A percentile compares a stretch with the other conserved stretches of the same genome.
These are phyloP conservation scores for Aspergillus coremiiformis DNA, from an alignment of 495 filamentous ascomycete genomes.

Conservation along the genomic window DNA sequence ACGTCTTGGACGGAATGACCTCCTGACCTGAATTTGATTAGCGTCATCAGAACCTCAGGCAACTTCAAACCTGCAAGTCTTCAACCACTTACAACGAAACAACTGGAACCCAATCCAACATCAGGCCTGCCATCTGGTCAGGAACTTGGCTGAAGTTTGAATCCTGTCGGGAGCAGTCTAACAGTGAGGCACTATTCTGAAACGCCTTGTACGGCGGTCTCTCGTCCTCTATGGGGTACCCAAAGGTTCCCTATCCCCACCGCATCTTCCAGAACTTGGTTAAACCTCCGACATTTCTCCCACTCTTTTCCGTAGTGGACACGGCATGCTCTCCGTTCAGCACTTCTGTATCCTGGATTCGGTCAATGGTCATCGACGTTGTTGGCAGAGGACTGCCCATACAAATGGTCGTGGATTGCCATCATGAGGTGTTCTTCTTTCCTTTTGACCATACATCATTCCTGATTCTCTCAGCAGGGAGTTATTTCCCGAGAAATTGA, in stretches of 20 bases:
- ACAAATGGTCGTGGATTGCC: background rate
- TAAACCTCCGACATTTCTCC: background rate
- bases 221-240: background rate
- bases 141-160: too few species aligned
- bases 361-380: background rate
- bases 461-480: background rate
- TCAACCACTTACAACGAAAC: background rate
- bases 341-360: background rate
- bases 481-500: background rate
- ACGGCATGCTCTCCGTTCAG: background rate
- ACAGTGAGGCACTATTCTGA: too few species aligned
- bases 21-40: conserved; percentile 9
- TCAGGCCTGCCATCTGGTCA: too few species aligned
- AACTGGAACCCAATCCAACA: too few species aligned
- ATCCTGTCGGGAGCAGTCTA: too few species aligned
- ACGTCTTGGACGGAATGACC: background rate
- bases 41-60: background rate
- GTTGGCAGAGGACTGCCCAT: background rate
- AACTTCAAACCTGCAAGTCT: background rate
- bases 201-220: background rate
- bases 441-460: background rate
- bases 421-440: background rate
- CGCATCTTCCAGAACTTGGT: background rate
- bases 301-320: background rate
- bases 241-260: too few species aligned